These are phyloP conservation scores for Dryas drummondii DNA, from an alignment of 306 rosid species.

Conservation along the genomic window DNA sequence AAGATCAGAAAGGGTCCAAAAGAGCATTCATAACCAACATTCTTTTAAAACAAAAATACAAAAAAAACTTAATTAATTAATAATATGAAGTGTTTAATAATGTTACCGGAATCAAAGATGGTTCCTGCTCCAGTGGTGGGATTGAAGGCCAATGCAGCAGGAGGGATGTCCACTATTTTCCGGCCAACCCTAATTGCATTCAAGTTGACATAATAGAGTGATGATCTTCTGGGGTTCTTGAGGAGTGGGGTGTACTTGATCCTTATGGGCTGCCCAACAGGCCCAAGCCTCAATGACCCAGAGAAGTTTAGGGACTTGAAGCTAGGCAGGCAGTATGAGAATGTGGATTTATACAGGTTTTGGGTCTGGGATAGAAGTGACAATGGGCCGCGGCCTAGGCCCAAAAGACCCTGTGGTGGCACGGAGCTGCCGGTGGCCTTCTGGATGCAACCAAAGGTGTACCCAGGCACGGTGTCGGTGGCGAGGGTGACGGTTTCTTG, in stretches of 20 bases:
- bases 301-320: conserved; percentile 66
- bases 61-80: neutral
- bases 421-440: conserved; percentile 61
- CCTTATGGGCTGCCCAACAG: conserved; percentile 72
- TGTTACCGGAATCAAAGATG: conserved; percentile 78
- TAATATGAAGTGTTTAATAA: neutral
- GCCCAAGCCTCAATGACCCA: conserved; percentile 89
- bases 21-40: neutral
- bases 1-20: conserved; percentile 7
- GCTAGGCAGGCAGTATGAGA: conserved; percentile 92
- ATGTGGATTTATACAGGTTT: conserved; percentile 70
- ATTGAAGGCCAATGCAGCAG: conserved; percentile 69
- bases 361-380: conserved; percentile 76
- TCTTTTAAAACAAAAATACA: neutral
- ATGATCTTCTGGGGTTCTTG: conserved; percentile 77
- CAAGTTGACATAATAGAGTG: conserved; percentile 77
- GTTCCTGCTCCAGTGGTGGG: conserved; percentile 86
- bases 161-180: conserved; percentile 71
- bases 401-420: conserved; percentile 83
- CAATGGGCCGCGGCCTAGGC: conserved; percentile 90
- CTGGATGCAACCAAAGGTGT: conserved; percentile 80
- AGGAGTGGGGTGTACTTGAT: conserved; percentile 83
- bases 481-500: conserved; percentile 77
- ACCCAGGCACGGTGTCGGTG: conserved; percentile 53
- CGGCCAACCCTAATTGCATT: conserved; percentile 70